A percentile compares a stretch with the other conserved stretches of the same genome.
Evolutionary conservation across 202 grass and related monocot species (phyloP).

Genomic region (Thinopyrum obtusiflorum): DNA sequence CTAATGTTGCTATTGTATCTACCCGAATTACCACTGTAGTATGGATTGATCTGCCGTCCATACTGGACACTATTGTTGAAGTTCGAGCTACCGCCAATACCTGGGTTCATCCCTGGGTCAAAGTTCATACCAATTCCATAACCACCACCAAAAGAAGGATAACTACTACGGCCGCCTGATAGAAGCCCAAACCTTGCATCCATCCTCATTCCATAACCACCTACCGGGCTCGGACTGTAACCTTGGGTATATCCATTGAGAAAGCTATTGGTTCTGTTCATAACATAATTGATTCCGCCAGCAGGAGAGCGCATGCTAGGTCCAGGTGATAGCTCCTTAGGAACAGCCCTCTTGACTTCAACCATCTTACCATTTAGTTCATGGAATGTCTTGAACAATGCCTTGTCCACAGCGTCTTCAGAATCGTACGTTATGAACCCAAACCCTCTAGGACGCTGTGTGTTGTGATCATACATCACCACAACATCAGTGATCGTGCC

Average conservation of each 20-base stretch:
- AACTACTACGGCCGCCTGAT: constrained; percentile 48
- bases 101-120: constrained; percentile 53
- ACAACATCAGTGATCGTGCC: constrained; percentile 83
- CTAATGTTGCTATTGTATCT: constrained; percentile 65
- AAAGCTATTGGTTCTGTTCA: constrained; percentile 66
- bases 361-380: constrained; percentile 86
- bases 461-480: constrained; percentile 87
- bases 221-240: constrained; percentile 56
- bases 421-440: constrained; percentile 86
- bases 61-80: constrained; percentile 69
- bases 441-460: constrained; percentile 72
- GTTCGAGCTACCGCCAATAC: constrained; percentile 54
- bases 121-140: constrained; percentile 80
- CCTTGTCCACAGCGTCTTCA: constrained; percentile 76
- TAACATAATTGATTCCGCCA: constrained; percentile 54
- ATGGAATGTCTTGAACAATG: constrained; percentile 80
- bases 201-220: constrained; percentile 74
- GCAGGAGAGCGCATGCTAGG: constrained; percentile 62
- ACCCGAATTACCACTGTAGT: constrained; percentile 77
- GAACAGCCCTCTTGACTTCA: constrained; percentile 80
- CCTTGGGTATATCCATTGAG: constrained; percentile 64
- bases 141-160: constrained; percentile 63
- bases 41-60: constrained; percentile 68
- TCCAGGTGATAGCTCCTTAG: constrained; percentile 71
- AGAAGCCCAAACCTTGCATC: constrained; percentile 64